Evolutionary conservation across 129 eudicot species (phyloP).

Genomic region (Tanacetum coccineum): DNA sequence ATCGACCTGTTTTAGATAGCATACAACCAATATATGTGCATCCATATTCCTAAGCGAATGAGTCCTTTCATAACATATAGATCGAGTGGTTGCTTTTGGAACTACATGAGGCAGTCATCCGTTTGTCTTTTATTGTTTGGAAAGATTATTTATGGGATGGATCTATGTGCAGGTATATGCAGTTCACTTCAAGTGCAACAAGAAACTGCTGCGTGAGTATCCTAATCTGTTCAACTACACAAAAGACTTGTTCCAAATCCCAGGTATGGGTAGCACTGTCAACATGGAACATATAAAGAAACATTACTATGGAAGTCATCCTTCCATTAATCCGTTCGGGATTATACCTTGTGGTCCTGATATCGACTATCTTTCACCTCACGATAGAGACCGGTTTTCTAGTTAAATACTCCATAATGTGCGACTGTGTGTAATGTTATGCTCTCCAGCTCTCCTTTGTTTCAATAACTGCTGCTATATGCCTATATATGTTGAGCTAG

Average conservation of each 20-base stretch:
- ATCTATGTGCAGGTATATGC: conserved; percentile 60
- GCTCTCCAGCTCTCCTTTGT: conserved; percentile 12
- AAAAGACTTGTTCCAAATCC: conserved; percentile 72
- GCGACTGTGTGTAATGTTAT: conserved; percentile 2
- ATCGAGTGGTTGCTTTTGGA: too few relatives aligned
- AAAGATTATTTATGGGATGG: not conserved
- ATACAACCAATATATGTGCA: too few relatives aligned
- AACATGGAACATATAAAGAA: conserved; percentile 87
- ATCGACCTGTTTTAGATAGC: too few relatives aligned
- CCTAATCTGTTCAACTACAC: conserved; percentile 74
- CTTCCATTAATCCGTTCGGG: conserved; percentile 74
- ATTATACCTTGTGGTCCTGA: conserved; percentile 74
- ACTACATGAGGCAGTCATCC: too few relatives aligned
- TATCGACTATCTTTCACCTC: conserved; percentile 68
- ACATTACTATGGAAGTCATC: conserved; percentile 89
- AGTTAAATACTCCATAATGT: conserved; percentile 2
- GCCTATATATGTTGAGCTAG: conserved; percentile 7
- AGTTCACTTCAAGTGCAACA: conserved; percentile 94
- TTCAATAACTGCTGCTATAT: conserved; percentile 4
- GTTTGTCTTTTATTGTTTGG: too few relatives aligned
- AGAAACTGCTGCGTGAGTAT: conserved; percentile 66
- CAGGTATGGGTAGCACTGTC: conserved; percentile 53
- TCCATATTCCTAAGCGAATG: conserved; percentile 48
- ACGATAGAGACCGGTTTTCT: conserved; percentile 56
- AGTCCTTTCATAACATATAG: conserved; percentile 51